phyloP scores from a whole-genome alignment of 164 flowering plant genomes.

The Brasenia schreberi region DNA sequence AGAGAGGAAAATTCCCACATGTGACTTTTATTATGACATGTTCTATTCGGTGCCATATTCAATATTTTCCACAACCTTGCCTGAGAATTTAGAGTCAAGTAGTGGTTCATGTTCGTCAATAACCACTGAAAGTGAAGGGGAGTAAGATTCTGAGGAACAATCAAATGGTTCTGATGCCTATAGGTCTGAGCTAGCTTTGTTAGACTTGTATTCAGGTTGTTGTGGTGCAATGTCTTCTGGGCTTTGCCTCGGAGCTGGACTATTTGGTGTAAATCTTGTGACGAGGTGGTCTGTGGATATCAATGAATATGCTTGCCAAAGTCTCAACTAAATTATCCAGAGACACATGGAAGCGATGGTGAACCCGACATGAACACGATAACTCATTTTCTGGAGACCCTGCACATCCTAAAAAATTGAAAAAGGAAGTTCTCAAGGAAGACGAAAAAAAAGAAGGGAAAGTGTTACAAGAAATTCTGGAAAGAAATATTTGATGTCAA shows the following conservation, averaged over 20 bases:
- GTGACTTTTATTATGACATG: constrained; percentile 56
- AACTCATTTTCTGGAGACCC: too few relatives aligned
- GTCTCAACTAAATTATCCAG: constrained; percentile 7
- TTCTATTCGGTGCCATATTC: constrained; percentile 27
- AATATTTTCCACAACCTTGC: constrained; percentile 21
- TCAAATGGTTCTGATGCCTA: neutral
- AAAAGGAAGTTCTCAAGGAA: too few relatives aligned
- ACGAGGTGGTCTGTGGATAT: constrained; percentile 91
- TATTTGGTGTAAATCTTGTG: constrained; percentile 37
- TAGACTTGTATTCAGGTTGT: constrained; percentile 62
- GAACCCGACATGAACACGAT: too few relatives aligned
- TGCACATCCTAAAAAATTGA: too few relatives aligned
- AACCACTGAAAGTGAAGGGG: constrained; percentile 11
- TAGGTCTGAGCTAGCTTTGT: constrained; percentile 20
- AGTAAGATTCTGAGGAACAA: constrained; percentile 9
- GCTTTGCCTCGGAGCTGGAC: constrained; percentile 54
- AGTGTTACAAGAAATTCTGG: too few relatives aligned
- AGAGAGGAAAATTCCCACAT: constrained; percentile 11
- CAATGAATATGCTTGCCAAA: constrained; percentile 58
- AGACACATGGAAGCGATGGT: too few relatives aligned
- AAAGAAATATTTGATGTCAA: too few relatives aligned
- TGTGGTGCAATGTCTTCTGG: constrained; percentile 98
- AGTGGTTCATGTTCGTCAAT: constrained; percentile 27
- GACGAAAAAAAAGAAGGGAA: too few relatives aligned
- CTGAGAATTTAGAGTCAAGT: constrained; percentile 7